phyloP scores from a whole-genome alignment of 306 rosid genomes.

The Malus orientalis region DNA sequence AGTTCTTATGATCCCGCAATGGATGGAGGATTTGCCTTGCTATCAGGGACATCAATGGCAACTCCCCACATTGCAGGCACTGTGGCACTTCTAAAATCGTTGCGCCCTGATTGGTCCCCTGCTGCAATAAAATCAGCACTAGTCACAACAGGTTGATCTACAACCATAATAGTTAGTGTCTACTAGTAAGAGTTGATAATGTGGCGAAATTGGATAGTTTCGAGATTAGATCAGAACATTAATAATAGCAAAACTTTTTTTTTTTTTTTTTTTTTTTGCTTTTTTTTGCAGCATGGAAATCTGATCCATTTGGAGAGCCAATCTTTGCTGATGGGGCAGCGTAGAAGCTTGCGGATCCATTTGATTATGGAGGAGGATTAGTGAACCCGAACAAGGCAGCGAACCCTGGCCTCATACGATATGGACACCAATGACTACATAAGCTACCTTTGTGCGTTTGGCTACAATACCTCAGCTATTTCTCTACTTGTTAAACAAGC shows the following conservation, averaged over 20 bases:
- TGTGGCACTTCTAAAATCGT: constrained; percentile 24
- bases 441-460: constrained; percentile 30
- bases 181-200: background rate
- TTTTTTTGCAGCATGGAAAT: constrained; percentile 32
- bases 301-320: constrained; percentile 37
- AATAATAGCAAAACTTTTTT: background rate
- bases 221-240: background rate
- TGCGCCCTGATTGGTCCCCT: constrained; percentile 29
- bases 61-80: constrained; percentile 28
- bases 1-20: background rate
- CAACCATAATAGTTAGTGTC: background rate
- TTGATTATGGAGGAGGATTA: constrained; percentile 40
- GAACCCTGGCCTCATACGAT: constrained; percentile 45
- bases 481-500: constrained; percentile 7
- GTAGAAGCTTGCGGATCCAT: constrained; percentile 34
- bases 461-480: constrained; percentile 12
- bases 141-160: constrained; percentile 20
- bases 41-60: constrained; percentile 29
- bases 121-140: constrained; percentile 29
- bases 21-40: constrained; percentile 10
- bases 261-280: background rate
- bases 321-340: constrained; percentile 33
- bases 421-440: constrained; percentile 24
- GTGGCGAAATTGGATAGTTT: background rate
- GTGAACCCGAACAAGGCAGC: constrained; percentile 34